phyloP scores from a whole-genome alignment of 805 yeast species.

The Teunomyces panamensis region DNA sequence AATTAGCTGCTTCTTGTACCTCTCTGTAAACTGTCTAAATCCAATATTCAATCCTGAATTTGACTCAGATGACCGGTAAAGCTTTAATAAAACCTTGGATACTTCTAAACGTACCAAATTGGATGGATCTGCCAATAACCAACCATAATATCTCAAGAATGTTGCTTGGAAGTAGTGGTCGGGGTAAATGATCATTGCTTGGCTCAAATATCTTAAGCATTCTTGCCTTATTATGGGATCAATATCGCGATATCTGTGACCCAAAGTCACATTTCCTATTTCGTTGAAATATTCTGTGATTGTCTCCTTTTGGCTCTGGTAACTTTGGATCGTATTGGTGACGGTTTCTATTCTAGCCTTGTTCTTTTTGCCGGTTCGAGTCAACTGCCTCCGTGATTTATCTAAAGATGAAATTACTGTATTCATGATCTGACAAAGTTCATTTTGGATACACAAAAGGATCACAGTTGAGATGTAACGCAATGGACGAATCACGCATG shows the following conservation, averaged over 20 bases:
- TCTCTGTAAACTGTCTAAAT: constrained; percentile 72
- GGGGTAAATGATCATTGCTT: constrained; percentile 70
- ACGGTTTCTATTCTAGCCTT: constrained; percentile 47
- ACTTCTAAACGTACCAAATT: constrained; percentile 63
- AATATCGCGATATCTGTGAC: constrained; percentile 76
- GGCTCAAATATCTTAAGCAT: constrained; percentile 60
- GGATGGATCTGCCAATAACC: constrained; percentile 76
- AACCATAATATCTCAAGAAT: constrained; percentile 75
- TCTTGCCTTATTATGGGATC: constrained; percentile 70
- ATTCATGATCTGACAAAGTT: constrained; percentile 51
- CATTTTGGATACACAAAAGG: constrained; percentile 57
- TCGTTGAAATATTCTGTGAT: constrained; percentile 61
- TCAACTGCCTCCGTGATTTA: constrained; percentile 44
- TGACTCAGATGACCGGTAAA: constrained; percentile 35
- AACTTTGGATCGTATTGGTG: constrained; percentile 34
- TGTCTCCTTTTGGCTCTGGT: constrained; percentile 47
- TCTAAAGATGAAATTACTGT: constrained; percentile 34
- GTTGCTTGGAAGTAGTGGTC: constrained; percentile 67
- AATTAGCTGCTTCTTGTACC: constrained; percentile 63
- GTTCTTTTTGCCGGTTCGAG: constrained; percentile 24
- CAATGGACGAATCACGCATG: constrained; percentile 66
- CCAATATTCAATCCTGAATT: constrained; percentile 47
- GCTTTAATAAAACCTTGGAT: constrained; percentile 49
- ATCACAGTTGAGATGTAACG: constrained; percentile 64
- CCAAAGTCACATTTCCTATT: constrained; percentile 62